A percentile compares a stretch with the other conserved stretches of the same genome.
Conservation (phyloP, 2,329 filamentous ascomycete genomes). For the Ascosphaera apis region DNA sequence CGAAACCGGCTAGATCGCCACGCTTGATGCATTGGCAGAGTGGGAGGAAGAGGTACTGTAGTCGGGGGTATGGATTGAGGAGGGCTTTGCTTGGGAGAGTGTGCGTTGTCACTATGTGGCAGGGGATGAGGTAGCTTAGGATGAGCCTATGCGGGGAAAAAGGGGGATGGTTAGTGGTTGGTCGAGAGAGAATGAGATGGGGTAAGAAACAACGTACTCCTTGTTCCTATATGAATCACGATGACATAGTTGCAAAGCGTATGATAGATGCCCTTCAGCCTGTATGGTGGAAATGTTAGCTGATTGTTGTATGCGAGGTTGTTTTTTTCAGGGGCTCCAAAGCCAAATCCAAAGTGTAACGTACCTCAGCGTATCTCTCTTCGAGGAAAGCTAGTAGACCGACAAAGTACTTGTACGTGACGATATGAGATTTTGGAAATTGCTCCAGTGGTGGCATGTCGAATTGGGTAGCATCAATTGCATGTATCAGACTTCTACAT, state of each 20-base stretch:
- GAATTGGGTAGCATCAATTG: constrained; percentile 48
- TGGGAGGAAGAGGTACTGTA: constrained; percentile 58
- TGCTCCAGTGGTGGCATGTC: constrained; percentile 61
- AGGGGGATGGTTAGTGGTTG: constrained; percentile 10
- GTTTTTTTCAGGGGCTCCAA: no score
- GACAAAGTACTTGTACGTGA: constrained; percentile 91
- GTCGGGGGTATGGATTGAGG: constrained; percentile 48
- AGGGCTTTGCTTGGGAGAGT: constrained; percentile 53
- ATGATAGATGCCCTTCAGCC: constrained; percentile 58
- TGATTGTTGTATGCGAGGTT: no score
- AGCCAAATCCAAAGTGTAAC: constrained; percentile 4
- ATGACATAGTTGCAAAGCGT: constrained; percentile 66
- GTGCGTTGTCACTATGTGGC: constrained; percentile 70
- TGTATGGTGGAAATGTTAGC: constrained; percentile 12
- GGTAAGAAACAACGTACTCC: constrained; percentile 37
- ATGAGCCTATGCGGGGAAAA: constrained; percentile 50
- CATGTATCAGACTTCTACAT: constrained; percentile 60
- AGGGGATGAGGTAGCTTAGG: constrained; percentile 83
- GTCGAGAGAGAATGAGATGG: background rate
- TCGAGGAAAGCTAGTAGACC: constrained; percentile 87
- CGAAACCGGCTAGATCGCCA: constrained; percentile 66
- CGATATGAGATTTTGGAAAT: constrained; percentile 75
- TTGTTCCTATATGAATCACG: constrained; percentile 49
- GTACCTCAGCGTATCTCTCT: constrained; percentile 65
- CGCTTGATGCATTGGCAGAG: constrained; percentile 56